A percentile compares a stretch with the other conserved stretches of the same genome.
These are phyloP conservation scores for Quercus variabilis DNA, from an alignment of 306 rosid genomes.

Conservation along the genomic window DNA sequence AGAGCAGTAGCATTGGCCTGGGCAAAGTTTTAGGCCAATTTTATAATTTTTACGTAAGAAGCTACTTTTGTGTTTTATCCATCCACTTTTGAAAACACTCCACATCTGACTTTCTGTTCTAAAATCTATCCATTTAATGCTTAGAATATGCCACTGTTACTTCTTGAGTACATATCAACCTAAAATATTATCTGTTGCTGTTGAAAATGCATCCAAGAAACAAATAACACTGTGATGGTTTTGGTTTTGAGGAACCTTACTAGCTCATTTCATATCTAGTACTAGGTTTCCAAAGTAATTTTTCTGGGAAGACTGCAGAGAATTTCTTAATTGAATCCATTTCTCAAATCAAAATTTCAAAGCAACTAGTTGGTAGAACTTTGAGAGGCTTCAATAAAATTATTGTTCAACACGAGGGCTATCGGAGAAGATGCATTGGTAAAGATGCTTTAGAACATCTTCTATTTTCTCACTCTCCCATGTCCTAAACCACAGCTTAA, in stretches of 20 bases:
- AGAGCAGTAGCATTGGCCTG: no score
- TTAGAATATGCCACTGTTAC: conserved; percentile 66
- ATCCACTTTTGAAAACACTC: no score
- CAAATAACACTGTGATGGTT: conserved; percentile 45
- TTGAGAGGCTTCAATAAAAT: conserved; percentile 33
- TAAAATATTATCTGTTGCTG: conserved; percentile 65
- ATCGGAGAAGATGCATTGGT: conserved; percentile 56
- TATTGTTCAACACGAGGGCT: conserved; percentile 42
- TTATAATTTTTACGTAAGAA: no score
- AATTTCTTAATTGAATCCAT: conserved; percentile 36
- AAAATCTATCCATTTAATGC: conserved; percentile 48
- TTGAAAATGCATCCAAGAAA: conserved; percentile 51
- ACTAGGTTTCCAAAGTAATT: no score
- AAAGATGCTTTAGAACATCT: conserved; percentile 47
- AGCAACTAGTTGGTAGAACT: conserved; percentile 40
- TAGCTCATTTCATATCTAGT: conserved; percentile 49
- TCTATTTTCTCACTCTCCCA: conserved; percentile 71
- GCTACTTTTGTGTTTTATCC: no score
- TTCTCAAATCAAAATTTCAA: conserved; percentile 49
- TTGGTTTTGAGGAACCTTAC: conserved; percentile 56
- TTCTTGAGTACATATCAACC: conserved; percentile 67
- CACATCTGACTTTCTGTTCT: no score
- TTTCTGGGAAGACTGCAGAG: no score
- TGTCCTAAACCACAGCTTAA: conserved; percentile 66
- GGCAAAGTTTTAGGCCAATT: no score